A percentile compares a stretch with the other conserved stretches of the same genome.
These are phyloP conservation scores for Coniochaeta pulveracea DNA, from an alignment of 2,329 filamentous ascomycete species.

Conservation along the genomic window DNA sequence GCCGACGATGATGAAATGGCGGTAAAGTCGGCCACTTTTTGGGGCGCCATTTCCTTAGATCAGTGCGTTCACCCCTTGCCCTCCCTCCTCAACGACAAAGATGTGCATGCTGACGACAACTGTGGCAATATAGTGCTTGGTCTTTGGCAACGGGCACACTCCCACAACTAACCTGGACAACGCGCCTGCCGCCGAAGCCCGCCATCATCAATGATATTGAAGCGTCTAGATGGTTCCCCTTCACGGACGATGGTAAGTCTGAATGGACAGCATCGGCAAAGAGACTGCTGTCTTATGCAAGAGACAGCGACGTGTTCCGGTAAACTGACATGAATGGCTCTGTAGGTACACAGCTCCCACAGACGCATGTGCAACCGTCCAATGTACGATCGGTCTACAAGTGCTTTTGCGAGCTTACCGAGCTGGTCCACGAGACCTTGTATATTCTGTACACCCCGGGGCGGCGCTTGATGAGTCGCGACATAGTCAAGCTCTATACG, in stretches of 20 bases:
- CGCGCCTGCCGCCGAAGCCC: slow-evolving; percentile 46
- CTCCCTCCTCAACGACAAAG: not conserved
- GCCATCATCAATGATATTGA: slow-evolving; percentile 49
- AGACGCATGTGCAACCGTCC: slow-evolving; percentile 48
- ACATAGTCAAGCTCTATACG: slow-evolving; percentile 52
- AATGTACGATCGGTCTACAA: slow-evolving; percentile 59
- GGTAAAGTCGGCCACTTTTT: slow-evolving; percentile 48
- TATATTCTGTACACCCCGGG: slow-evolving; percentile 64
- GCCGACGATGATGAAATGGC: slow-evolving; percentile 44
- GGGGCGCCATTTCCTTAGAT: slow-evolving; percentile 51
- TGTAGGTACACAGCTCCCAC: slow-evolving; percentile 38
- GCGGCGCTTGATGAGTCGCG: slow-evolving; percentile 50
- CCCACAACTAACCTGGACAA: slow-evolving; percentile 47
- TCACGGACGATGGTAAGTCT: slow-evolving; percentile 44
- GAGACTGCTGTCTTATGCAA: not conserved
- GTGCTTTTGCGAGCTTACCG: slow-evolving; percentile 60
- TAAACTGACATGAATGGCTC: not conserved
- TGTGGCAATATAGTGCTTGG: slow-evolving; percentile 38
- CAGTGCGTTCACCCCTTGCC: slow-evolving; percentile 35
- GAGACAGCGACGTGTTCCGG: not conserved
- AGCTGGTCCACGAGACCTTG: slow-evolving; percentile 61
- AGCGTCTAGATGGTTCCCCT: slow-evolving; percentile 47
- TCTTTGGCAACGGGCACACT: slow-evolving; percentile 52
- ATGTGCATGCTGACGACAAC: no score
- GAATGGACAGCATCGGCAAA: no score